Evolutionary conservation across 2,329 filamentous ascomycete genomes (phyloP).

Genomic region (Cercospora sesami): DNA sequence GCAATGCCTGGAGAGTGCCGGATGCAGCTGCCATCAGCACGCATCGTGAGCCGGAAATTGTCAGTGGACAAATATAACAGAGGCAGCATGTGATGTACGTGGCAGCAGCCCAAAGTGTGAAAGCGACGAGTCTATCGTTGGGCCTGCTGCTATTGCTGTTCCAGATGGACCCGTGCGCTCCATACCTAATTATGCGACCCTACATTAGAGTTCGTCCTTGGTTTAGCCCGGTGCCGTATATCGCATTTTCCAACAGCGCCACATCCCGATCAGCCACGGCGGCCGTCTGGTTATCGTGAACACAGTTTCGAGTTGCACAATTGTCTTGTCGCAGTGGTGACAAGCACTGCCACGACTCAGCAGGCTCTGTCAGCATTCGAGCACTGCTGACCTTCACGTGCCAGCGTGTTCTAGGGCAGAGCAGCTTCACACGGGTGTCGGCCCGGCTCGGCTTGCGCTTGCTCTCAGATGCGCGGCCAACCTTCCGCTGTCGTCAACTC

Average conservation of each 20-base stretch:
- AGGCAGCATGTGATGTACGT: not conserved
- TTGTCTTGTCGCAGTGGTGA: not conserved
- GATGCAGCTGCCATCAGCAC: not conserved
- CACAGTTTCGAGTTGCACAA: not conserved
- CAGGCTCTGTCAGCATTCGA: not conserved
- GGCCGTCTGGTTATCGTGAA: not conserved
- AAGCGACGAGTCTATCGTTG: constrained; percentile 11
- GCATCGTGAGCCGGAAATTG: constrained; percentile 1
- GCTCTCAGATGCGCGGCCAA: not conserved
- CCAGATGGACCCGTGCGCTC: not conserved
- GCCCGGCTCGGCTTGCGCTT: not conserved
- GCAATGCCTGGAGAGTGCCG: constrained; percentile 12
- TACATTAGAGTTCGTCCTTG: not conserved
- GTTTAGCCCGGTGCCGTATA: not conserved
- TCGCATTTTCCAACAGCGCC: not conserved
- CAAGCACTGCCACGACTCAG: not conserved
- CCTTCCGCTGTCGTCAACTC: not conserved
- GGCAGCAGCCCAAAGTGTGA: not conserved
- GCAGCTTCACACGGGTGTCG: not conserved
- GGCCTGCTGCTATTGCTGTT: constrained; percentile 9
- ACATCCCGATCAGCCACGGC: not conserved
- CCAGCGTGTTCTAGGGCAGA: not conserved
- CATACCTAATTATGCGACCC: not conserved
- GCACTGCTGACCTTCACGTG: not conserved
- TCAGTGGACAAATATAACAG: not conserved